Percentiles rank a stretch among this genome's conserved stretches.
Conservation (phyloP, 1,139 yeast species). For the Suhomyces kunorum region DNA sequence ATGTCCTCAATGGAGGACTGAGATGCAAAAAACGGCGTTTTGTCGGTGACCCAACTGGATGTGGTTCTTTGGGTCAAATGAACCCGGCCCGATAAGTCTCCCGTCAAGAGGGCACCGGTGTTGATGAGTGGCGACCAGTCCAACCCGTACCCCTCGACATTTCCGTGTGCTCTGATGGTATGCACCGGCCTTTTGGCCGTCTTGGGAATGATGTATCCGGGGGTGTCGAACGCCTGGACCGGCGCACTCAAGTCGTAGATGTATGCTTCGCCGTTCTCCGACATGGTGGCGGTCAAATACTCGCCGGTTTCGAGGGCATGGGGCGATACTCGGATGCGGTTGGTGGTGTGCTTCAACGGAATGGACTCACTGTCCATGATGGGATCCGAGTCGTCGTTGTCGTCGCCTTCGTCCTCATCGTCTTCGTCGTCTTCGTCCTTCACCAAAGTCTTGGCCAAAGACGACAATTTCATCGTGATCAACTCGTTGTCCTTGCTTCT, state of each 20-base stretch:
- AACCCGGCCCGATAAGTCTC: slow-evolving; percentile 85
- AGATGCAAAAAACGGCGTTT: slow-evolving; percentile 70
- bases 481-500: slow-evolving; percentile 85
- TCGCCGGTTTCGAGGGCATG: slow-evolving; percentile 76
- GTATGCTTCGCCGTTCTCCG: slow-evolving; percentile 87
- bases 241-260: slow-evolving; percentile 83
- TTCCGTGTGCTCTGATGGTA: slow-evolving; percentile 87
- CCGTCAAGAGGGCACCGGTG: slow-evolving; percentile 82
- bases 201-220: slow-evolving; percentile 82
- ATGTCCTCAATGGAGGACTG: slow-evolving; percentile 88
- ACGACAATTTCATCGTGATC: slow-evolving; percentile 78
- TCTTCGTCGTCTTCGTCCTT: slow-evolving; percentile 75
- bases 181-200: slow-evolving; percentile 76
- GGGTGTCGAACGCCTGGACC: slow-evolving; percentile 79
- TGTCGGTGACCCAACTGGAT: slow-evolving; percentile 81
- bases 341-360: slow-evolving; percentile 80
- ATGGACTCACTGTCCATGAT: slow-evolving; percentile 80
- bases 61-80: slow-evolving; percentile 77
- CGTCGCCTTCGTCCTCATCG: slow-evolving; percentile 69
- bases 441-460: slow-evolving; percentile 80
- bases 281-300: slow-evolving; percentile 83
- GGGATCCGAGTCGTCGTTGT: slow-evolving; percentile 70
- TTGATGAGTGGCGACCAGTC: slow-evolving; percentile 92
- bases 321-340: slow-evolving; percentile 84
- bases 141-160: slow-evolving; percentile 93